Base-by-base conservation (phyloP, 2,329 filamentous ascomycete genomes). In the Fusarium nygamai region DNA sequence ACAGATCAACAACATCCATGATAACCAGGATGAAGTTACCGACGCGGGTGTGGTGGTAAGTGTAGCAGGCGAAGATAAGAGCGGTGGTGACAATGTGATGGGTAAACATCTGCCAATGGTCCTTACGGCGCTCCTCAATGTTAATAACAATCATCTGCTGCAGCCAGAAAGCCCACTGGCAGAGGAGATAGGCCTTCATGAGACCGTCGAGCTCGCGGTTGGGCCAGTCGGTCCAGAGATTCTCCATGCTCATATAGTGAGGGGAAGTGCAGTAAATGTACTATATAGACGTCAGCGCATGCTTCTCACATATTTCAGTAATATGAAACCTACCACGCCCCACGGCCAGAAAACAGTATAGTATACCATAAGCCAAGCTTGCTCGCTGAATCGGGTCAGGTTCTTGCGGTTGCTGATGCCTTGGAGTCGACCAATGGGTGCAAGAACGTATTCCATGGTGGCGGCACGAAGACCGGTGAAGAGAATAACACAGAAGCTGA, bases 101-200 rank as follows among this genome's bases (percentile, higher is more conserved):
- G 24, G 91, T 92, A 76, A 98, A 91, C 96, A 98, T 98, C 83
- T 98, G 96, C 86, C 91, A 93, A 83, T 98, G 93, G 79, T 99
- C 96, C 85, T 98, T 98, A 79, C 96, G 90, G 75, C 93, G 91
- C 84, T 97, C 94, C 84, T 99, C 96, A 69, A 98, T 95, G 83
- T 98, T 93, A 81, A 98, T 94, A 66, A 98, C 94, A 38, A 98
- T 86, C 74, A 98, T 93, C 84, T 98, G 95, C 84, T 98, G 96
- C 54, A 98, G 83, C 93, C 94, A 98, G 83, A 98, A 98, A 31
- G 93, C 92, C 84, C 95, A 93, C 82, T 98, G 95, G 20, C 92
- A 92, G 38, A 99, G 88, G 79, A 97, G 94, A 83, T 99, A 99
- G 82, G 90, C 91, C 85, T 98, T 98, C 84, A 93, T 90, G 19